Percentiles rank a stretch among this genome's conserved stretches.
Evolutionary conservation across 1,284 basidiomycete species (phyloP).

Genomic region (Trametes versicolor): DNA sequence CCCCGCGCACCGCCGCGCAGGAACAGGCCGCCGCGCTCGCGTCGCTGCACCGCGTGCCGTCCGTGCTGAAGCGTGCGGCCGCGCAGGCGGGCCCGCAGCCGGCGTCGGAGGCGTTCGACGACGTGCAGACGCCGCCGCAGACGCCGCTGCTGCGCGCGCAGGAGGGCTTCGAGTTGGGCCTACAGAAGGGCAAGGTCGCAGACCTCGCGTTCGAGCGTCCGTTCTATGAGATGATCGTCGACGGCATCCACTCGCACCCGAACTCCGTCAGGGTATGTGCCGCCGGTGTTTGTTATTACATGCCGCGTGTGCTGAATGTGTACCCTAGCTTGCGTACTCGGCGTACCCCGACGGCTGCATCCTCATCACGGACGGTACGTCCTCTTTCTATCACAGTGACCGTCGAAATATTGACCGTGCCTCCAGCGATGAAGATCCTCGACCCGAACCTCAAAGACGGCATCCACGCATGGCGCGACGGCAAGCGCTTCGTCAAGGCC

Average conservation of each 20-base stretch:
- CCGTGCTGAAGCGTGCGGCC: conserved; percentile 36
- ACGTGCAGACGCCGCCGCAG: conserved; percentile 66
- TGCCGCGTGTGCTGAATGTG: conserved; percentile 17
- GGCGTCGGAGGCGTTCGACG: conserved; percentile 72
- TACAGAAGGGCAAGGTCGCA: conserved; percentile 49
- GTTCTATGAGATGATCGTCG: conserved; percentile 90
- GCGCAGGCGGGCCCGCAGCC: conserved; percentile 40
- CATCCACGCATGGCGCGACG: conserved; percentile 87
- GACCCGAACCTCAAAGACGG: conserved; percentile 89
- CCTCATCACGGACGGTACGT: conserved; percentile 86
- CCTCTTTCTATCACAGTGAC: background rate
- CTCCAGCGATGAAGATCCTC: conserved; percentile 83
- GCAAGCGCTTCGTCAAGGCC: conserved; percentile 80
- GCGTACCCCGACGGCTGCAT: conserved; percentile 87
- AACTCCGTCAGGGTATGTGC: conserved; percentile 82
- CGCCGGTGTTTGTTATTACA: background rate
- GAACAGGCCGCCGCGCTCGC: conserved; percentile 27
- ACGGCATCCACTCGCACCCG: conserved; percentile 91
- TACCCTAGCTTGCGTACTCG: conserved; percentile 79
- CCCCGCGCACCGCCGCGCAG: conserved; percentile 40
- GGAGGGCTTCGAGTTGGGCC: conserved; percentile 38
- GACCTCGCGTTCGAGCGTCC: conserved; percentile 69
- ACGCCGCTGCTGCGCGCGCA: conserved; percentile 53
- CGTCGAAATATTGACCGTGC: background rate
- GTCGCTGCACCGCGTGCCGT: conserved; percentile 34